These are phyloP conservation scores for Solanum chaucha DNA, from an alignment of 257 asterid genomes.

Conservation along the genomic window DNA sequence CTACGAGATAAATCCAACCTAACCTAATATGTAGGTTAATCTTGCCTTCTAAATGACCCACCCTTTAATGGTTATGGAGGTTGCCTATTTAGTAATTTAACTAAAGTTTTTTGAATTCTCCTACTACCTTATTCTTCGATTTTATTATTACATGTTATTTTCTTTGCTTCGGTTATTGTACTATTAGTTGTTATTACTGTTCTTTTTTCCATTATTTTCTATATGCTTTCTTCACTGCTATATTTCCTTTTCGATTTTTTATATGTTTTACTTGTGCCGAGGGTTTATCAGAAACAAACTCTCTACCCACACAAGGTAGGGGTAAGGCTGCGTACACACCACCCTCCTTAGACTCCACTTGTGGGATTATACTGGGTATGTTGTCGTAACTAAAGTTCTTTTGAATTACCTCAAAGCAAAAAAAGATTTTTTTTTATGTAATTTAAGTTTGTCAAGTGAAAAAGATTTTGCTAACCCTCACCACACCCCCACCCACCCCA, in stretches of 20 bases:
- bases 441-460: background rate
- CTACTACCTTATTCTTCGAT: background rate
- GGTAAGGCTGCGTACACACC: background rate
- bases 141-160: background rate
- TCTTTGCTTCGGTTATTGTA: background rate
- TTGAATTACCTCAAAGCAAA: background rate
- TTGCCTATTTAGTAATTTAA: background rate
- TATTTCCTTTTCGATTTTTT: background rate
- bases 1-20: background rate
- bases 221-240: background rate
- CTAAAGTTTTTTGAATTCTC: background rate
- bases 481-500: background rate
- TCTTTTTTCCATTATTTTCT: background rate
- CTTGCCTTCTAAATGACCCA: background rate
- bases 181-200: background rate
- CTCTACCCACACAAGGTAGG: background rate
- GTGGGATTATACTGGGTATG: background rate
- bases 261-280: background rate
- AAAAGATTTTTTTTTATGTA: background rate
- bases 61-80: background rate
- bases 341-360: background rate
- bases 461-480: background rate
- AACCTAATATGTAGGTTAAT: background rate
- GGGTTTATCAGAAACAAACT: background rate
- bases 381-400: background rate